Conservation (phyloP, 1,139 yeast genomes). For the Geotrichum cucujoidarum region DNA sequence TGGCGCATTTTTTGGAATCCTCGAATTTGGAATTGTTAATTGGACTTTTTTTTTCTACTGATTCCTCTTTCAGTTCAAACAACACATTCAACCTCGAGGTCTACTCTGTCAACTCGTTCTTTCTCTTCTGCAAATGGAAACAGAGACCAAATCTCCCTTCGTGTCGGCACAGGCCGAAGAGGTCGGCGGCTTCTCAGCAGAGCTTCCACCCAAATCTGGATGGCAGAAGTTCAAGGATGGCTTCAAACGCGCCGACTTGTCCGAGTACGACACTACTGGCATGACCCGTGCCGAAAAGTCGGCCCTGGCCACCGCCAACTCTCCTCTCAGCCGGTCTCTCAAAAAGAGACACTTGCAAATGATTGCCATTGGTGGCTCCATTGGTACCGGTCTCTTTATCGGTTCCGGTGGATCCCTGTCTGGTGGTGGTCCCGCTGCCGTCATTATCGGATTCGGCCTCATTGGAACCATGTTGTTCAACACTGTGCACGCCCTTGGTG, state of each 20-base stretch:
- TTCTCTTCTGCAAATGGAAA: no score
- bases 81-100: no score
- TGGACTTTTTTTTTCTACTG: no score
- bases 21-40: no score
- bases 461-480: conserved; percentile 44
- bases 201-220: conserved; percentile 16
- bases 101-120: no score
- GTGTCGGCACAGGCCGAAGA: no score
- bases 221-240: conserved; percentile 30
- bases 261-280: conserved; percentile 21
- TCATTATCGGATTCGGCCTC: conserved; percentile 49
- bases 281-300: conserved; percentile 28
- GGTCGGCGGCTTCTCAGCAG: no score
- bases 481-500: conserved; percentile 57
- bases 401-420: conserved; percentile 67
- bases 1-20: no score
- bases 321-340: conserved; percentile 42
- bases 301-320: conserved; percentile 31
- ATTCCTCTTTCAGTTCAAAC: no score
- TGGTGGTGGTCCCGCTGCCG: conserved; percentile 73
- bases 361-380: conserved; percentile 81
- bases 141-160: no score
- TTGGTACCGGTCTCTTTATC: conserved; percentile 72
- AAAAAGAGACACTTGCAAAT: conserved; percentile 52
- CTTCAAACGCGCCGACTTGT: conserved; percentile 27